Base-by-base conservation (phyloP, 2,329 filamentous ascomycete genomes). In the Penicillium expansum region DNA sequence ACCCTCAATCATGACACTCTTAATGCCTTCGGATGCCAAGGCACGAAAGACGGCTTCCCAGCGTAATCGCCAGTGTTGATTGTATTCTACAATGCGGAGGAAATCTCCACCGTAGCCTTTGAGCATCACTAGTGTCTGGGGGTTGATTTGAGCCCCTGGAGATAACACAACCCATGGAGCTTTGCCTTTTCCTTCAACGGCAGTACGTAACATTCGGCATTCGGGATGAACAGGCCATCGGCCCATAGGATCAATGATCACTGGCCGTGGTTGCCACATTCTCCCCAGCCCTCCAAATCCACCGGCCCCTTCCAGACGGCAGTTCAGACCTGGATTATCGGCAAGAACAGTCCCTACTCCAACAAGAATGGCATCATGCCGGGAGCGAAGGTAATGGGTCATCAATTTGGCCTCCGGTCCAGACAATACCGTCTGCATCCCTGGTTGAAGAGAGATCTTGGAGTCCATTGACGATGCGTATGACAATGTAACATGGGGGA, bases 391-490 rank as follows among this genome's bases (percentile, higher is more conserved):
- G 71, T 89, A 91, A 74, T 97, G 93, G 0, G 93, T 97, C 91
- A 97, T 95, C 52, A 90, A 84, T 74, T 96, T 96, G 37, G 91
- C 91, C 61, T 87, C 81, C 0, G 88, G 84, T 4, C 92, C 92
- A 1, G 93, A 97, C 14, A 97, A 83, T 0, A 83, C 80, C 2
- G 93, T 97, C 63, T 89, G 89, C n/a, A 86, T 80, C 14, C 92
- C 92, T 0, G 91, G 91, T 0, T 87, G 82, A 29, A 93, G 81
- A 1, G 92, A 85, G 49, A 95, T 82, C 52, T 86, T 84, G 39
- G 89, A 88, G 77, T 97, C 93, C 64, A 99, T 87, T 4, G 92
- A 97, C 7, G 88, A 89, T 22, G 94, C 93, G 74, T 92, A 97
- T 13, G 93, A 97, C 39, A 97, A 81, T 2, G 92, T 97, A 48